Base-by-base conservation (phyloP, 2,329 filamentous ascomycete genomes). In the Neonectria neomacrospora region DNA sequence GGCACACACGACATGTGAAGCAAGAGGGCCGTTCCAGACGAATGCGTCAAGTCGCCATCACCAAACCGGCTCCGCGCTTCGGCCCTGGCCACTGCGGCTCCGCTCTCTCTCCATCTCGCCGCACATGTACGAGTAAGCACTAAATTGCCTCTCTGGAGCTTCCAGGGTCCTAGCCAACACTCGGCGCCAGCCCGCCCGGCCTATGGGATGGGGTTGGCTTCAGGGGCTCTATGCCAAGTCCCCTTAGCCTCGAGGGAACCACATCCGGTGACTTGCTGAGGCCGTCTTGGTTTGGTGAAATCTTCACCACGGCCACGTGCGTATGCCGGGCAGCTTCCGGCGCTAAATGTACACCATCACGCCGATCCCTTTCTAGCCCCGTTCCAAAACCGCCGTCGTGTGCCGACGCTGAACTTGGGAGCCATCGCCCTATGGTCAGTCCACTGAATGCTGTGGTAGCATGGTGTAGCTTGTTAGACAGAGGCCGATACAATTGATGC, bases 81-180 rank as follows among this genome's bases (percentile, higher is more conserved):
- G 16, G 8, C 37, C 10, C n/a, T 6, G 22, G 28, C 32, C 45
- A 44, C 30, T 48, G 55, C 55, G 55, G 55, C 47, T 58, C 55
- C 55, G 55, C 50, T 47, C 50, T 47, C 50, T 44, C 50, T 37
- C 55, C n/a, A 18, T 20, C 16, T 41, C 37, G n/a, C 37, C 34
- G 34, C 80, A 97, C 97, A 76, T 97, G 94, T 75, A 97, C 97
- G 76, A 97, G 94, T 75, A 89, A 94, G 67, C 97, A 80, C 3
- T 94, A 97, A 97, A 20, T 20, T 20, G n/a, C 14, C 34, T 37
- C 14, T 37, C 34, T 37, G 34, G 34, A 37, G 12, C 34, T 37
- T 8, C 34, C 34, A 37, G 34, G 34, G 34, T 37, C 34, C 34
- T 12, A 14, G 32, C 14, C 32, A 34, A 34, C 11, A 34, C 32